phyloP scores from a whole-genome alignment of 75 land plant species.

The Ceratopteris richardii region DNA sequence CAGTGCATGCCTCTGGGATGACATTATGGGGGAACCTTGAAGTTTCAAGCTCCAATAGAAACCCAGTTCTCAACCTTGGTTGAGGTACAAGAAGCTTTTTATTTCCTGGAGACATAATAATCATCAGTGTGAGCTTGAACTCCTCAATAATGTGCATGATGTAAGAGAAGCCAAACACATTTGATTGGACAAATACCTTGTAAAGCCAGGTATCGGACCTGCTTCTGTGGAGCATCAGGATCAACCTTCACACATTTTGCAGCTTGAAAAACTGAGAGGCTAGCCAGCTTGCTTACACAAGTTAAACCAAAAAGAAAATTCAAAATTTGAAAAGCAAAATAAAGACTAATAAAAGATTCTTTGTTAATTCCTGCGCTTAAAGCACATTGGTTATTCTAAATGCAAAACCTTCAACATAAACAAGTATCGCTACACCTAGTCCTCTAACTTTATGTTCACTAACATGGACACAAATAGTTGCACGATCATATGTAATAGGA shows the following conservation, averaged over 20 bases:
- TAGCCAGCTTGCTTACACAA: conserved; percentile 51
- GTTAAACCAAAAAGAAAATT: background rate
- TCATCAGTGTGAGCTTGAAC: no score
- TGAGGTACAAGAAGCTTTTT: conserved; percentile 82
- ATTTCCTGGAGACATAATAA: conserved; percentile 25
- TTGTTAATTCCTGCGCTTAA: no score
- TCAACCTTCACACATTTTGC: conserved; percentile 87
- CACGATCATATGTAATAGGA: no score
- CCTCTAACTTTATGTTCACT: no score
- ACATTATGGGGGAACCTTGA: conserved; percentile 19
- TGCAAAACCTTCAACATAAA: no score
- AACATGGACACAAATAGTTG: no score
- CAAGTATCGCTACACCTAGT: no score
- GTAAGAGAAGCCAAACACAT: no score
- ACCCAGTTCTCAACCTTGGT: conserved; percentile 84
- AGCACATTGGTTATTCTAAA: no score
- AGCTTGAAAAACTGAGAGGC: conserved; percentile 39
- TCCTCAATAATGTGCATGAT: no score
- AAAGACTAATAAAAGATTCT: no score
- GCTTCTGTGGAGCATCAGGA: conserved; percentile 93
- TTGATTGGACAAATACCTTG: conserved; percentile 31
- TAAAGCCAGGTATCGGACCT: conserved; percentile 72
- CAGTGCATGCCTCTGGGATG: conserved; percentile 74
- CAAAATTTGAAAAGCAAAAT: no score
- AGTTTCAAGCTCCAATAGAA: conserved; percentile 70